Evolutionary conservation across 805 yeast species (phyloP), one percentile per base, ranked within the genome.

Genomic region (Kodamaea sagamina): DNA sequence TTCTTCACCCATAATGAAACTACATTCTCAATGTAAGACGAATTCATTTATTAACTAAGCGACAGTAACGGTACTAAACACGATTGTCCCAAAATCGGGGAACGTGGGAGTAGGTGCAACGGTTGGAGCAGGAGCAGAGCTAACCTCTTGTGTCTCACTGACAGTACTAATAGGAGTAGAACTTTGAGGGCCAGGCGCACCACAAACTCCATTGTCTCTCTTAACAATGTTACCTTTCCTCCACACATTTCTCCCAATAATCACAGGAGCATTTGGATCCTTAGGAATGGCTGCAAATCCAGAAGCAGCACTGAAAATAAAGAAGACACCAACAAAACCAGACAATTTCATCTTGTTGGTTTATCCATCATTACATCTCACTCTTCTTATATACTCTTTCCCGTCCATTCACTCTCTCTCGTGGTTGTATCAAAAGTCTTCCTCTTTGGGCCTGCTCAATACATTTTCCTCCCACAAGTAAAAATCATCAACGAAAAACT

Each of bases 221-320:
- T 35, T 35, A 3, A 13, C 38, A 6, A 35, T 5, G 4, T 12
- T 19, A 10, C 38, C 38, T 15, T 22, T 35, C 28, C 22, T 27
- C 38, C 38, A 35, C 9, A 35, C 38, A 4, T 35, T 35, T 24
- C 38, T 24, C 12, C 38, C 38, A 35, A 35, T 35, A 5, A 35
- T 24, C 16, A 12, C 22, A 4, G 38, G 38, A 7, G 28, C 38
- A 12, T 22, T 24, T 21, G 38, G 38, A n/a, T 22, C 38, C 27
- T 19, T 35, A 13, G 38, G 38, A n/a, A 35, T 21, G 28, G 4
- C 4, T 12, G 34, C 34, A 29, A 17, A 15, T 4, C 19, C 19
- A 6, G 34, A 17, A 15, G 19, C 34, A 15, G 10, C 6, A 3
- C 17, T 11, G 4, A 29, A 13, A 10, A 17, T 11, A 15, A 13